Base-by-base conservation (phyloP, 495 filamentous ascomycete genomes). In the Talaromyces nanjingensis region DNA sequence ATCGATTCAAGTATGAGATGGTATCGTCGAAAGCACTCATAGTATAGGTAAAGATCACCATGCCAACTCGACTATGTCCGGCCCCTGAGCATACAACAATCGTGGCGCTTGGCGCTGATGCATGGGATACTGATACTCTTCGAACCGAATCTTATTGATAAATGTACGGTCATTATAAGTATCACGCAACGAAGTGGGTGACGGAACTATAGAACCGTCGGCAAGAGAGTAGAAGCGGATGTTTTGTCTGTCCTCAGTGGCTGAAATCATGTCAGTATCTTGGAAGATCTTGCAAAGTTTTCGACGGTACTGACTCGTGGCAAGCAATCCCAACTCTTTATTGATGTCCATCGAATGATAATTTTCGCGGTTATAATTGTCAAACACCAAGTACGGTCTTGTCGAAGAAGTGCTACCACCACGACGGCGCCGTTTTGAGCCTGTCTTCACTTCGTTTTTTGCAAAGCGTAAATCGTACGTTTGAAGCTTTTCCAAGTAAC, bases 381-480 rank as follows among this genome's bases (percentile, higher is more conserved):
- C 65, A 65, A 81, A 79, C 9, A 60, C 65, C 27, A 79, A 65
- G 58, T 77, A 81, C 3, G 78, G 74, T 39, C 63, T 70, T 1
- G 72, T 77, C 2, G 74, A 74, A 11, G 68, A 73, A 33, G 74
- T 70, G 0, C 65, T 59, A 22, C 60, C 65, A 53, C 64, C 61
- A 22, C 68, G 69, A 42, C 27, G 18, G 9, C 18, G 45, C 16
- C 71, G 69, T n/a, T 71, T 70, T 12, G 72, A 71, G 33, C 70
- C 71, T 14, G 59, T 66, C 47, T 76, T 73, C 9, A 72, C 52
- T 42, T 70, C 70, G 39, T 73, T 72, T 11, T 70, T 64, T 0
- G 74, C 68, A 61, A 69, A 79, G 24, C 78, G 77, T n/a, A 81
- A 67, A 59, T 81, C 78, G 63, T 78, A 79, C 72, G 79, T 78